Evolutionary conservation across 2,329 filamentous ascomycete genomes (phyloP).

Genomic region (Verticillium albo-atrum): DNA sequence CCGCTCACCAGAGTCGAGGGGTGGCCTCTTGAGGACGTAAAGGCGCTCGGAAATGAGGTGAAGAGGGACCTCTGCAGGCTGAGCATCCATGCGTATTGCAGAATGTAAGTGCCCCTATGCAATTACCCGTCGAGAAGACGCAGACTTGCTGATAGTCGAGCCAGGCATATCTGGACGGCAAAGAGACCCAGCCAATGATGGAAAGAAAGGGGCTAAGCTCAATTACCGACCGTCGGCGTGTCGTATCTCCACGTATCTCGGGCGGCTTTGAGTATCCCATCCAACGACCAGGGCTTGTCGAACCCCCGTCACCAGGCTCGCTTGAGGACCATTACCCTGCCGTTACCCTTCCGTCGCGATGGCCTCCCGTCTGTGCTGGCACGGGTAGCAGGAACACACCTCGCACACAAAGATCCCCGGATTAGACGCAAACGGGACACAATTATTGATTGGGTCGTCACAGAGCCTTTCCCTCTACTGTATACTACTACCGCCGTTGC

Average conservation of each 20-base stretch:
- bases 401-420: constrained; percentile 1
- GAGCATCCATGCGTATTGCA: constrained; percentile 68
- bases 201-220: background rate
- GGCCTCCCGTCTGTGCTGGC: background rate
- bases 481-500: constrained; percentile 1
- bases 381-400: background rate
- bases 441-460: constrained; percentile 7
- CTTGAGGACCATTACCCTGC: constrained; percentile 2
- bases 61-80: constrained; percentile 65
- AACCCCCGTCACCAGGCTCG: background rate
- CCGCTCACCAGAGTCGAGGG: constrained; percentile 62
- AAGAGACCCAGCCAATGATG: constrained; percentile 11
- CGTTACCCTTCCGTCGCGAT: constrained; percentile 5
- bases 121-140: constrained; percentile 3
- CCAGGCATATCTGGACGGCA: constrained; percentile 15
- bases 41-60: constrained; percentile 56
- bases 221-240: background rate
- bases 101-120: constrained; percentile 55
- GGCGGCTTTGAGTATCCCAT: background rate
- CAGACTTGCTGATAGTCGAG: constrained; percentile 1
- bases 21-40: constrained; percentile 60
- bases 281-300: background rate
- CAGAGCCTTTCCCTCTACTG: constrained; percentile 4
- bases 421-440: background rate
- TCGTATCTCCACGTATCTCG: constrained; percentile 1